Conservation (phyloP, 139 green algal species). For the Haematococcus sp. region DNA sequence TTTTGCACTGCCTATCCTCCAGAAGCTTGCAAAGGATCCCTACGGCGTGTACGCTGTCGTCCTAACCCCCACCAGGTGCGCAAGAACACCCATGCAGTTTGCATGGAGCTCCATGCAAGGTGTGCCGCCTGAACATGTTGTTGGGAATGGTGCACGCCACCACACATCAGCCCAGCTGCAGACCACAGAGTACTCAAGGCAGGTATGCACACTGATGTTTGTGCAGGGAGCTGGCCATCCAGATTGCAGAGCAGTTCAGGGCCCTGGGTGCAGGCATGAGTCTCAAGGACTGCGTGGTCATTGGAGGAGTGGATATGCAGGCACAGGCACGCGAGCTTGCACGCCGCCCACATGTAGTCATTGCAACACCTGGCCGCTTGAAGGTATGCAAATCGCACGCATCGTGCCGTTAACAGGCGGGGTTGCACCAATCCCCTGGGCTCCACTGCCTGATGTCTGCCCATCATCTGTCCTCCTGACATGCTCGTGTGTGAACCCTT, state of each 20-base stretch:
- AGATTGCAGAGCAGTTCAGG: constrained; percentile 92
- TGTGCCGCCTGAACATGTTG: neutral
- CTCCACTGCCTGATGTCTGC: no score
- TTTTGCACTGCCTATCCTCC: constrained; percentile 95
- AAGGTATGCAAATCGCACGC: constrained; percentile 18
- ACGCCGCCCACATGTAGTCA: constrained; percentile 85
- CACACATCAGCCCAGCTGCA: neutral
- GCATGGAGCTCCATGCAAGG: neutral
- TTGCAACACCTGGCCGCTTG: constrained; percentile 92
- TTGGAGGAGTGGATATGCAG: constrained; percentile 90
- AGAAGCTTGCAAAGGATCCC: constrained; percentile 77
- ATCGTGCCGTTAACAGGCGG: neutral
- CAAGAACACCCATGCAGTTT: neutral
- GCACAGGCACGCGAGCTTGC: constrained; percentile 73
- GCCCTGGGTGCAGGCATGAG: constrained; percentile 82
- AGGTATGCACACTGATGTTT: neutral
- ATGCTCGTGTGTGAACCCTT: no score
- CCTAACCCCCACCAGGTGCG: constrained; percentile 86
- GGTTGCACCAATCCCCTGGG: neutral
- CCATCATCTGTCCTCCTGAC: no score
- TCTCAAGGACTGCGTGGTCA: constrained; percentile 72
- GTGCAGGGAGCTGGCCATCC: constrained; percentile 93
- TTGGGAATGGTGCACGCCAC: neutral
- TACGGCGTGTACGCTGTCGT: constrained; percentile 92
- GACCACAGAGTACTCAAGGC: neutral